Evolutionary conservation across 2,329 filamentous ascomycete genomes (phyloP).

Genomic region (Aspergillus quadricinctus): DNA sequence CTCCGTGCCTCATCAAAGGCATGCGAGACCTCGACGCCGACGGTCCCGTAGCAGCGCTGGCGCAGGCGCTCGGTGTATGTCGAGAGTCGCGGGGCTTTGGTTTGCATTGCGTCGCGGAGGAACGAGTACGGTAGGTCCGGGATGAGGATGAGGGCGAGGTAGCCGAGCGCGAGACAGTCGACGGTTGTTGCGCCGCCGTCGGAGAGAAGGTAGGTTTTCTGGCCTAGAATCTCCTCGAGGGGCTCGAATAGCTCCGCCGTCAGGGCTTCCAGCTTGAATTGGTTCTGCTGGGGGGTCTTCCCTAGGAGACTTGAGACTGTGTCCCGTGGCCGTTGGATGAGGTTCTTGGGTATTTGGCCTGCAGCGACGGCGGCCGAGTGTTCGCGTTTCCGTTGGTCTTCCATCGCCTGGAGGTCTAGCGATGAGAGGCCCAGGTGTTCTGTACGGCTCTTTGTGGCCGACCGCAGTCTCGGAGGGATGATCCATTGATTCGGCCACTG

Average conservation of each 20-base stretch:
- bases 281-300: conserved; percentile 63
- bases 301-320: conserved; percentile 61
- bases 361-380: conserved; percentile 36
- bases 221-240: conserved; percentile 58
- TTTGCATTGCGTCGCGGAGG: conserved; percentile 54
- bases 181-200: conserved; percentile 55
- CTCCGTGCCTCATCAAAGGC: conserved; percentile 11
- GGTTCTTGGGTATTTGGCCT: conserved; percentile 42
- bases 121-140: conserved; percentile 59
- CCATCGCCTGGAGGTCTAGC: conserved; percentile 56
- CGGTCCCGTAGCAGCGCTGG: conserved; percentile 34
- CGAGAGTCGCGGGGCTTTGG: conserved; percentile 45
- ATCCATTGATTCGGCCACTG: conserved; percentile 87
- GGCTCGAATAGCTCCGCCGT: conserved; percentile 68
- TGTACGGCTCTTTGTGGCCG: conserved; percentile 65
- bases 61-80: conserved; percentile 43
- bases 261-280: conserved; percentile 72
- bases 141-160: conserved; percentile 68
- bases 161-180: conserved; percentile 78
- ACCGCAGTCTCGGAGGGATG: conserved; percentile 68
- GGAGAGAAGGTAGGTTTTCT: conserved; percentile 54
- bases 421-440: conserved; percentile 65
- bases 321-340: conserved; percentile 54
- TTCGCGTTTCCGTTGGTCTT: conserved; percentile 37
- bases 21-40: conserved; percentile 16